Conservation (phyloP, 1,284 basidiomycete species). For the Trichosporon asahii region DNA sequence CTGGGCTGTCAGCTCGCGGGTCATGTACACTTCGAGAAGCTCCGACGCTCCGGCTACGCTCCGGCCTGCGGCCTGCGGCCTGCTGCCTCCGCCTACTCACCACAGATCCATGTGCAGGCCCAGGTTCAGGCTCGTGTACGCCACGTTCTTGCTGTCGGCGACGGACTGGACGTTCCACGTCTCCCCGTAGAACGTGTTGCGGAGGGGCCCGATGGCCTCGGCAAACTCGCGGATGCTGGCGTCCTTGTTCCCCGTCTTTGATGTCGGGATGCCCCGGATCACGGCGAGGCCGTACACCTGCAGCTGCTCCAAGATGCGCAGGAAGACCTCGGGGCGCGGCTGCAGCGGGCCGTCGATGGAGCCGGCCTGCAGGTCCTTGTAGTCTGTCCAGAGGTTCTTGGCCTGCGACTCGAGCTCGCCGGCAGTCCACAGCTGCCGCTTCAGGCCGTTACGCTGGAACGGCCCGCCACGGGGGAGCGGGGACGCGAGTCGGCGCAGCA, state of each 20-base stretch:
- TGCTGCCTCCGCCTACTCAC: slow-evolving; percentile 60
- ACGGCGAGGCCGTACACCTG: slow-evolving; percentile 57
- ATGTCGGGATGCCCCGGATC: slow-evolving; percentile 59
- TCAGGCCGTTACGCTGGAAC: slow-evolving; percentile 15
- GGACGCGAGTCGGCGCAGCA: slow-evolving; percentile 17
- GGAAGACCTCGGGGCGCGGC: slow-evolving; percentile 21
- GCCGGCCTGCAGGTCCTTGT: slow-evolving; percentile 17
- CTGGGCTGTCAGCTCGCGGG: slow-evolving; percentile 55
- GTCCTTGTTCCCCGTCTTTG: slow-evolving; percentile 57
- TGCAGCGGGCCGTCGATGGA: background rate
- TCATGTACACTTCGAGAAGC: background rate
- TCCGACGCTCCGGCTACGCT: no score
- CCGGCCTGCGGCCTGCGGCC: no score
- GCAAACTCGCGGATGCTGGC: slow-evolving; percentile 69
- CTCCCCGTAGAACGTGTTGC: slow-evolving; percentile 85
- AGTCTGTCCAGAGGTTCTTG: slow-evolving; percentile 16
- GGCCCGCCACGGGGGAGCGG: background rate
- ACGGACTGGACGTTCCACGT: slow-evolving; percentile 86
- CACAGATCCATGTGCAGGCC: slow-evolving; percentile 89
- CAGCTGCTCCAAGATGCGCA: slow-evolving; percentile 44
- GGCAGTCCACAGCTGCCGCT: slow-evolving; percentile 19
- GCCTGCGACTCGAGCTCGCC: slow-evolving; percentile 1
- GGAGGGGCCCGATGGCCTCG: slow-evolving; percentile 66
- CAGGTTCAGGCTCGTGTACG: slow-evolving; percentile 87
- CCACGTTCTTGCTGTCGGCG: slow-evolving; percentile 74